phyloP scores from a whole-genome alignment of 768 basidiomycete species.

The Inosperma sp. region DNA sequence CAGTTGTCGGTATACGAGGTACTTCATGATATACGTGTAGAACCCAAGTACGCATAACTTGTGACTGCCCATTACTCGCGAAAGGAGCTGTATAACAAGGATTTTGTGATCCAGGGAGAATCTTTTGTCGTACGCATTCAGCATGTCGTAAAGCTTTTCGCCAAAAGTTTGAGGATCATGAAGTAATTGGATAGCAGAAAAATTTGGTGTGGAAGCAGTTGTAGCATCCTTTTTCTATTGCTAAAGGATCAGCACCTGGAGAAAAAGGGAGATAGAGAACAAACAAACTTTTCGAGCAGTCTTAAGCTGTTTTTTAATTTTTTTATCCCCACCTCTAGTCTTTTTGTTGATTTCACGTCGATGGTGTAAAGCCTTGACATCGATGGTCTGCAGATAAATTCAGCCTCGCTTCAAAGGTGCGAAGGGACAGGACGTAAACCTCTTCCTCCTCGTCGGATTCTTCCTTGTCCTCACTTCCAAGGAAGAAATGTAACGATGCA shows the following conservation, averaged over 20 bases:
- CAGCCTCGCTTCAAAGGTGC: background rate
- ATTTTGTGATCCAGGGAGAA: constrained; percentile 97
- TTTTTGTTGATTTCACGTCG: constrained; percentile 93
- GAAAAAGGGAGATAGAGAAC: background rate
- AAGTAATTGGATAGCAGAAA: constrained; percentile 87
- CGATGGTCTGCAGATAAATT: constrained; percentile 43
- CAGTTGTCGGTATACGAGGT: constrained; percentile 88
- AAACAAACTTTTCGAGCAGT: constrained; percentile 63
- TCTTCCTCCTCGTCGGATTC: constrained; percentile 66
- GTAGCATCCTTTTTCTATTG: constrained; percentile 35
- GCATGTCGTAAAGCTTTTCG: constrained; percentile 85
- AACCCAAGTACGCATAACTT: constrained; percentile 91
- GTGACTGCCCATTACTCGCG: constrained; percentile 89
- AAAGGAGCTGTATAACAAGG: constrained; percentile 92
- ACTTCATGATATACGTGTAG: constrained; percentile 95
- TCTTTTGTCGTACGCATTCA: constrained; percentile 87
- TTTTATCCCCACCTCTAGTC: constrained; percentile 76
- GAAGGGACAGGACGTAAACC: background rate
- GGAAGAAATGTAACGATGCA: constrained; percentile 93
- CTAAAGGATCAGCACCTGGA: constrained; percentile 1
- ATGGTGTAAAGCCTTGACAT: constrained; percentile 76
- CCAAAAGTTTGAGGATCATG: constrained; percentile 95
- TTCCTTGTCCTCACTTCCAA: constrained; percentile 78
- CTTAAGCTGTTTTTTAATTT: constrained; percentile 69
- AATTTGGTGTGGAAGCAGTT: constrained; percentile 52